Evolutionary conservation across 306 rosid genomes (phyloP), one percentile per base, ranked within the genome.

Genomic region (Vigna hirtella): DNA sequence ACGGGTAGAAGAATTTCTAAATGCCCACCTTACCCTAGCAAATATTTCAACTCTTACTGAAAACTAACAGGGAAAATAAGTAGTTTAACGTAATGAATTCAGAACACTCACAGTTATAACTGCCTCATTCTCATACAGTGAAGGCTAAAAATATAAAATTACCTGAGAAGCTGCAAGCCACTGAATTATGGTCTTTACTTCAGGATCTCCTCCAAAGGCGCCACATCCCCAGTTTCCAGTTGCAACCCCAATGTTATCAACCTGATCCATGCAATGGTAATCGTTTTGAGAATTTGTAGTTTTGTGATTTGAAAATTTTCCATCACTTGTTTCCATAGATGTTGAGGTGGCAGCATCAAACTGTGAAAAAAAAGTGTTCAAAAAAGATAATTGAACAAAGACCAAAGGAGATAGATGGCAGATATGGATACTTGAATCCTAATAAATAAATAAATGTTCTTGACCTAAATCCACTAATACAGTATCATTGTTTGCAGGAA

Each of bases 101-200:
- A 18, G 53, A 66, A 49, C n/a, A 55, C 67, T 26, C 30, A 47
- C 43, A 55, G 51, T 16, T 56, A 63, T 67, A 70, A 20, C 16
- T 71, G 16, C 40, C 40, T 45, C 17, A 30, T 26, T 51, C 47
- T 45, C 9, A 63, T 77, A 36, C 5, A n/a, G 57, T 5, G 7
- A 81, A n/a, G 36, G 62, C 43, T 8, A 10, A 62, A 86, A 72
- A 71, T 75, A 77, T 20, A 67, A 76, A 75, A 72, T 85, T 80
- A 94, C 97, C 93, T 92, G 97, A 83, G 98, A 94, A 73, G 97
- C 95, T 72, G 98, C 96, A 79, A 94, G 93, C 98, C 98, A 94
- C 70, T 94, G 98, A 72, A 94, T 83, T 56, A 92, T 82, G 79
- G 93, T 7, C 90, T 94, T 94, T 28, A 94, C 83, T 86, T 92